Conservation (phyloP, 2,329 filamentous ascomycete species). For the Fusarium guadeloupense region DNA sequence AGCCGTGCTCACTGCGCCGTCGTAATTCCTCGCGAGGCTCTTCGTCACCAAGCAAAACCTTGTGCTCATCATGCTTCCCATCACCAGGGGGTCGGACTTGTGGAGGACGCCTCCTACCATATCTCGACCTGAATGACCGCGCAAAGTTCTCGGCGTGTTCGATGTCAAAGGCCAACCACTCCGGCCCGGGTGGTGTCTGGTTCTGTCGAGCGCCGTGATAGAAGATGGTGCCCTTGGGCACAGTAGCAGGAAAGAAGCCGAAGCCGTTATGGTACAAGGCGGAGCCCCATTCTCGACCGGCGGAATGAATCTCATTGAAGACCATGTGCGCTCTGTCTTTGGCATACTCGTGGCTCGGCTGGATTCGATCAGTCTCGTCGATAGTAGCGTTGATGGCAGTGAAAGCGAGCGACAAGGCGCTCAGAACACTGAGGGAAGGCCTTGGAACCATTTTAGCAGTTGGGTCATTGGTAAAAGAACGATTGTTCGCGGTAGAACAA, state of each 20-base stretch:
- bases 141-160: conserved; percentile 78
- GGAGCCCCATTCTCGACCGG: conserved; percentile 78
- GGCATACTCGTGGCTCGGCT: conserved; percentile 52
- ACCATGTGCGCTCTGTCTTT: conserved; percentile 68
- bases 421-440: conserved; percentile 9
- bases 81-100: neutral
- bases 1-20: neutral
- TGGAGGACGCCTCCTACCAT: neutral
- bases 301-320: conserved; percentile 77
- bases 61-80: neutral
- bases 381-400: conserved; percentile 2
- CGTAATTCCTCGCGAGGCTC: conserved; percentile 17
- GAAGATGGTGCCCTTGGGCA: conserved; percentile 71
- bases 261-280: conserved; percentile 80
- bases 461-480: neutral
- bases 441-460: conserved; percentile 26
- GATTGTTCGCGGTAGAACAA: neutral
- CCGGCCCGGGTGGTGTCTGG: conserved; percentile 60
- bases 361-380: conserved; percentile 33
- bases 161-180: conserved; percentile 81
- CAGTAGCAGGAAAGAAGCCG: conserved; percentile 71
- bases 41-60: neutral
- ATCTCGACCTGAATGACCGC: conserved; percentile 27
- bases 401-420: conserved; percentile 21
- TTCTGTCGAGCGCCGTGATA: conserved; percentile 69